Conservation (phyloP, 345 rosid genomes). For the Gossypium anomalum region DNA sequence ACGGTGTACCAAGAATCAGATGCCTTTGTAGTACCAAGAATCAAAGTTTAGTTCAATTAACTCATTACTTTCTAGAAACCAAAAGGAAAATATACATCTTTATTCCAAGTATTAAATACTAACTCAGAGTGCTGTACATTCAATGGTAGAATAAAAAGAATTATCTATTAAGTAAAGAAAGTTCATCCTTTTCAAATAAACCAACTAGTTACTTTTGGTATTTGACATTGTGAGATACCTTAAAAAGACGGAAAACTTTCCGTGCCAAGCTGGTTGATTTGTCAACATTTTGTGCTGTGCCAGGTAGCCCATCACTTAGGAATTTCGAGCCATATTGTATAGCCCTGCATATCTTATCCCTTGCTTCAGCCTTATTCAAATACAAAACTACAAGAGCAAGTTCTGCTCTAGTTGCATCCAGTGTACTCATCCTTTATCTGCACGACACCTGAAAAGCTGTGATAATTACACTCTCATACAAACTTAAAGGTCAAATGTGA, state of each 20-base stretch:
- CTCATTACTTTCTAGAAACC: too few species aligned
- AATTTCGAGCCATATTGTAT: conserved; percentile 96
- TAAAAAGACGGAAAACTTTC: conserved; percentile 94
- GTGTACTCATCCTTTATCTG: conserved; percentile 58
- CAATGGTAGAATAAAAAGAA: not conserved
- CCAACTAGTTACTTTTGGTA: not conserved
- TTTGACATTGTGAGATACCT: conserved; percentile 38
- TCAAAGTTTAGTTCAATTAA: too few species aligned
- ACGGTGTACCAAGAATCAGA: conserved; percentile 19
- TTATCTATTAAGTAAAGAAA: not conserved
- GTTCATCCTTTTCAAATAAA: not conserved
- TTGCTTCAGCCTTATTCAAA: conserved; percentile 95
- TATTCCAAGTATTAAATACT: too few species aligned
- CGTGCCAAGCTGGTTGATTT: conserved; percentile 93
- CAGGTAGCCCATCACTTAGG: conserved; percentile 83
- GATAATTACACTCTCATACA: not conserved
- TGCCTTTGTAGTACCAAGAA: not conserved
- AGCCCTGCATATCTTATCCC: conserved; percentile 99
- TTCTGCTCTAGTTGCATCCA: conserved; percentile 81
- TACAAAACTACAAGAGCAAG: conserved; percentile 78
- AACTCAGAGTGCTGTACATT: not conserved
- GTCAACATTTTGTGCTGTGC: conserved; percentile 91
- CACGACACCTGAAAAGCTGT: conserved; percentile 18
- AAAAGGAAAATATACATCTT: too few species aligned
- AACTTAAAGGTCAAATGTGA: not conserved